phyloP scores from a whole-genome alignment of 2,329 filamentous ascomycete genomes.

The Alternaria atra region DNA sequence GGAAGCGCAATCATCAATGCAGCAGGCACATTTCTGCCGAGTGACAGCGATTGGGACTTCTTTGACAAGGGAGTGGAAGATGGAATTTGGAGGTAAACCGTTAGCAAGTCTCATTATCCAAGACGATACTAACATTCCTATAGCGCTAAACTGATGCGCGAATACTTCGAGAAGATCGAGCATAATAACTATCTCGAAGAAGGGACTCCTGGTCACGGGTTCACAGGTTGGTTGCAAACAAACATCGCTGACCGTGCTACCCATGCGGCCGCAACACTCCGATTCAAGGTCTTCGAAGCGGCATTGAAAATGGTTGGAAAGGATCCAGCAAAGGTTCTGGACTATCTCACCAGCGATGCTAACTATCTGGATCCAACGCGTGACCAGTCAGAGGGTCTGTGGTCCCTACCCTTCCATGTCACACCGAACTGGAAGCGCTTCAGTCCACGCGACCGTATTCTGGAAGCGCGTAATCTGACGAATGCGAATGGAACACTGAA shows the following conservation, averaged over 20 bases:
- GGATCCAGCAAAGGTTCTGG: slow-evolving; percentile 23
- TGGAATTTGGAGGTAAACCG: slow-evolving; percentile 24
- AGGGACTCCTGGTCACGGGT: slow-evolving; percentile 30
- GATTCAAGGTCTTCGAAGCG: slow-evolving; percentile 21
- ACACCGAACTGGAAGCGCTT: slow-evolving; percentile 26
- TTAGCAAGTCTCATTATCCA: not conserved
- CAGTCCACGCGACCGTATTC: slow-evolving; percentile 26
- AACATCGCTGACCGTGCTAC: slow-evolving; percentile 22
- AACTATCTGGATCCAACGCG: slow-evolving; percentile 26
- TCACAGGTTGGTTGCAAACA: slow-evolving; percentile 30
- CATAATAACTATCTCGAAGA: slow-evolving; percentile 28
- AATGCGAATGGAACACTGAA: slow-evolving; percentile 16
- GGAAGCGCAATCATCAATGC: slow-evolving; percentile 31
- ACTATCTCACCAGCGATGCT: slow-evolving; percentile 25
- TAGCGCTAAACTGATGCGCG: slow-evolving; percentile 26
- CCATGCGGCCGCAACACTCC: slow-evolving; percentile 10
- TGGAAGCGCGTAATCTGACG: slow-evolving; percentile 16
- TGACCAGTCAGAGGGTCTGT: slow-evolving; percentile 47
- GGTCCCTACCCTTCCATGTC: slow-evolving; percentile 46
- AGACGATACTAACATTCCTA: not conserved
- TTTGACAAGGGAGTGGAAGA: slow-evolving; percentile 29
- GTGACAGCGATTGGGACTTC: slow-evolving; percentile 31
- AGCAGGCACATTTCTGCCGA: slow-evolving; percentile 24
- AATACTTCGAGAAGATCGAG: slow-evolving; percentile 29
- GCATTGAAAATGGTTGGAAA: slow-evolving; percentile 24